Evolutionary conservation across 257 asterid genomes (phyloP), one percentile per base, ranked within the genome.

Genomic region (Thymus mandschuricus): DNA sequence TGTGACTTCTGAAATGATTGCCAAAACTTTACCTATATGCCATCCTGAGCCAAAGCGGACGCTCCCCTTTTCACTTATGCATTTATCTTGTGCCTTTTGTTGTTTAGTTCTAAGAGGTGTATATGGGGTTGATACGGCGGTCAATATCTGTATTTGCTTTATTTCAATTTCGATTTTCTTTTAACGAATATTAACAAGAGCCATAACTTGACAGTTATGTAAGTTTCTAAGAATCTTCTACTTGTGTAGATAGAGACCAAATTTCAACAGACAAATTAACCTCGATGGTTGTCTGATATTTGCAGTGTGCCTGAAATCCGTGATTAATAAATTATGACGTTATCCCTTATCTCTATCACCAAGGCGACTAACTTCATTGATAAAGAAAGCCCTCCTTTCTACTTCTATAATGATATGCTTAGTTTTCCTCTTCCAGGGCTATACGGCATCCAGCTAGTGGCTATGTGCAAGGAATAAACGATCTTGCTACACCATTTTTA

Each of bases 401-500:
- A 12, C 13, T 35, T 44, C 6, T 74, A 64, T 2, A 52, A 8
- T 71, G 29, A 54, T 3, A 9, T 30, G 54, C 10, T 27, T 41
- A 5, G 1, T 71, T 79, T 51, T 45, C 59, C 54, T 57, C 43
- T 82, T 75, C 34, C 72, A 88, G 97, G 97, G 96, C 96, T 49
- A 92, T 89, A 71, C 84, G 97, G 60, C 98, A 92, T 85, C 97
- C 98, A 35, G 98, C 97, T 15, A 93, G 98, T 82, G 98, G 98
- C 64, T 91, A 93, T 63, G 98, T 93, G 51, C 98, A 93, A 83
- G 98, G 98, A 79, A 93, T 93, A 80, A 93, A 91, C 80, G 98
- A 93, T 80, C 92, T 93, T 34, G 97, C 92, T 0, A 94, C 96
- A 7, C 98, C 98, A 10, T 94, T 94, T 81, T 76, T 94, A 76